Evolutionary conservation across 805 yeast species (phyloP).

Genomic region (Metschnikowia proteae): DNA sequence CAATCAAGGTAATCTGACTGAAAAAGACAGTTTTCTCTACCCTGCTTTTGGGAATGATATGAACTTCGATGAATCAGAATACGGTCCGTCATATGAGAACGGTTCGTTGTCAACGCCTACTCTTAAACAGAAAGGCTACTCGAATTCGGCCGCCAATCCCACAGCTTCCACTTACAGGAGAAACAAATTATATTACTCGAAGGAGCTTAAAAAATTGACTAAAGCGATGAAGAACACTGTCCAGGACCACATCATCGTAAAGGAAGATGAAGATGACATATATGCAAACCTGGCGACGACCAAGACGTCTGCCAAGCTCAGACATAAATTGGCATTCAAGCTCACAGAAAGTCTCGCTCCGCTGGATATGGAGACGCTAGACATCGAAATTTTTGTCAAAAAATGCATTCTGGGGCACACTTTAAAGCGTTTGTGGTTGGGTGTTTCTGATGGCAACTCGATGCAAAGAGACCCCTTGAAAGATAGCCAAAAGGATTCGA

Average conservation of each 20-base stretch:
- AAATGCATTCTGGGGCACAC: constrained; percentile 33
- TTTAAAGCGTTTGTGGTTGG: constrained; percentile 31
- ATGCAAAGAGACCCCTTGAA: neutral
- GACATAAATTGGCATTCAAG: constrained; percentile 32
- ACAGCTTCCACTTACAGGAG: constrained; percentile 21
- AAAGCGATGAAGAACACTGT: constrained; percentile 71
- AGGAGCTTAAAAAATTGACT: constrained; percentile 48
- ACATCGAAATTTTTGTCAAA: constrained; percentile 33
- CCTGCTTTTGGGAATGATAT: constrained; percentile 12
- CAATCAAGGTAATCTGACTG: constrained; percentile 29
- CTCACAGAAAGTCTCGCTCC: constrained; percentile 34
- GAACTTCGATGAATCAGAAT: constrained; percentile 11
- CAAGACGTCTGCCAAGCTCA: constrained; percentile 25
- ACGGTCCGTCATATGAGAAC: neutral
- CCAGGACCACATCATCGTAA: constrained; percentile 47
- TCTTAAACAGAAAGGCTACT: neutral
- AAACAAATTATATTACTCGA: constrained; percentile 34
- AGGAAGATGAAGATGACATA: constrained; percentile 17
- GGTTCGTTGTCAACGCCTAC: neutral
- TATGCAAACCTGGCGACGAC: constrained; percentile 10
- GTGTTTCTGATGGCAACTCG: constrained; percentile 11
- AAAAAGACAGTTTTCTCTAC: constrained; percentile 15
- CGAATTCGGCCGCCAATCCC: constrained; percentile 2
- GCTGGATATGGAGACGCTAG: constrained; percentile 39
- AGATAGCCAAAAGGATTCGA: neutral